Base-by-base conservation (phyloP, 2,329 filamentous ascomycete species). In the Fonsecaea pedrosoi region DNA sequence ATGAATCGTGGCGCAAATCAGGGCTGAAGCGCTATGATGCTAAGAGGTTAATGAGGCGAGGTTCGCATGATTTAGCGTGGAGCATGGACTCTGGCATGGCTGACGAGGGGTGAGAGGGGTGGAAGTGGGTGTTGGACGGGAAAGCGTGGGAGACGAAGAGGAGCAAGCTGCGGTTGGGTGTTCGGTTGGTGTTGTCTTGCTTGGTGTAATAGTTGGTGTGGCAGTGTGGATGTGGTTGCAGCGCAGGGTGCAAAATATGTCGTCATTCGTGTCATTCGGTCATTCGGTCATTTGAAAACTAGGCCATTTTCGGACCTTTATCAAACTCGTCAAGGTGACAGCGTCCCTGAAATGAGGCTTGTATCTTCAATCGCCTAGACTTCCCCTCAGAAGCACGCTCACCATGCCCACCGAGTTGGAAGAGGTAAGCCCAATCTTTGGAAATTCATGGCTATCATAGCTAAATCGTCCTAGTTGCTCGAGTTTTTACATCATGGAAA, bases 401-500 rank as follows among this genome's bases (percentile, higher is more conserved):
- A 84, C 71, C 37, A 93, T 94, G 91, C 86, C 90, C 62, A 89
- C 89, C 53, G 90, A 93, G 82, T 78, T 93, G 54, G 90, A 92
- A 81, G 90, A 93, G 81, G 90, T 92, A 82, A 50, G 76, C 68
- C n/a, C 7, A 25, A 34, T 8, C 48, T 35, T 10, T 4, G 30
- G 10, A 12, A 54, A 37, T n/a, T 9, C 25, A 1, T 3, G n/a
- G 32, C 21, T 0, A 12, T 15, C 18, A 3, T 40, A 18, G n/a
- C 54, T 56, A 32, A 42, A 8, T 18, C 45, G 37, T 37, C 68
- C 56, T 73, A 96, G 92, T 88, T 97, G 62, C 92, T 97, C 69
- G 92, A 93, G 77, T 97, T 98, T 80, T 91, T 98, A 67, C 90
- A 92, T 79, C 90, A 96, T 81, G 92, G 92, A 67, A 97, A 96